Base-by-base conservation (phyloP, 495 filamentous ascomycete species). In the Hyaloscypha bicolor region DNA sequence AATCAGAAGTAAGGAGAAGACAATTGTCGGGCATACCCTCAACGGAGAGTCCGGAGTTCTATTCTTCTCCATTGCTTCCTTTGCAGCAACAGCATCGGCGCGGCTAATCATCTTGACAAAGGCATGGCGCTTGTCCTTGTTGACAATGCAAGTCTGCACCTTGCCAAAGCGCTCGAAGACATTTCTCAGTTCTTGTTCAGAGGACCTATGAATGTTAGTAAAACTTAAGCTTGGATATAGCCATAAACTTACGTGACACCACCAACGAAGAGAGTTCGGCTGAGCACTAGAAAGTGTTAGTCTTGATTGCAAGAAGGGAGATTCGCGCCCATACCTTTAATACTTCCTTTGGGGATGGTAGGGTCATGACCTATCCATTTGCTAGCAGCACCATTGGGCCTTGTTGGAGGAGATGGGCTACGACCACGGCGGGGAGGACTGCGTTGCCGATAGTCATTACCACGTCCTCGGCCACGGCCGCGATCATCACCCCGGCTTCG, bases 81-180 rank as follows among this genome's bases (percentile, higher is more conserved):
- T 63, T 59, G 95, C 95, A 60, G 75, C 77, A 32, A 97, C 84
- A 12, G 95, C 94, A 74, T 97, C 93, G 33, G 85, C 81, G 30
- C 96, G 93, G 63, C 85, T 92, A 65, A 93, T 85, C 95, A 99
- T 98, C 78, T 99, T 99, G 69, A 99, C 94, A 73, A 99, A 99
- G 14, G 95, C 95, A 79, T 98, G 96, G 29, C 95, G 91, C 78
- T 97, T 98, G 71, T 98, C 96, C 66, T 90, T 89, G 78, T 98
- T 97, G 73, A 97, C 94, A 67, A 99, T 99, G 77, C 93, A 97
- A 12, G 93, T 96, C 73, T 99, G 95, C 1, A 99, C 96, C 55
- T 87, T 77, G 56, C 95, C 95, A 73, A 87, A 97, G 29, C 85
- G 86, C 71, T 80, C 79, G 73, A 99, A 97, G 32, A 93, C 86